Evolutionary conservation across 1,284 basidiomycete genomes (phyloP), one percentile per base, ranked within the genome.

Genomic region (Moesziomyces globuligerus): DNA sequence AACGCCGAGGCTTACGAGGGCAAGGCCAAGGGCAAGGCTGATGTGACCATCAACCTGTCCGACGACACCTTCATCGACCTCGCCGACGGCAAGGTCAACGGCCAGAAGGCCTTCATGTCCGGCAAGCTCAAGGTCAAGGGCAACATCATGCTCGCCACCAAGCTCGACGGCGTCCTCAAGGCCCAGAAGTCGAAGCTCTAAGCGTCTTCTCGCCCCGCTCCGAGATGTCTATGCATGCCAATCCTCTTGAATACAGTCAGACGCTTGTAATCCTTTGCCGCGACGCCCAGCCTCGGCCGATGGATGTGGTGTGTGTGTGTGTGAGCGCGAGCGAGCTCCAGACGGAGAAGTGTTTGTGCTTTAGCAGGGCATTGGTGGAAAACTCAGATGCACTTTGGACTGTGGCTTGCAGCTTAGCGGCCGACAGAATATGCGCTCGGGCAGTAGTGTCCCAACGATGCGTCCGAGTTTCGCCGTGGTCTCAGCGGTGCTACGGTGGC

Each of bases 91-190:
- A 81, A 82, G 71, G 59, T 82, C 70, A 82, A 82, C 69, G 80
- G 80, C 50, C 80, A 82, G 70, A 82, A 82, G 75, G 80, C 80
- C 37, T 82, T 82, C 76, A 81, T 82, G 80, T 72, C 70, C 45
- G 76, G 76, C 62, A 79, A 79, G 70, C 69, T 78, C 57, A 78
- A 79, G 76, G 76, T 78, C 48, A 78, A 81, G 74, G 79, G 78
- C 50, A 81, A 81, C 75, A 71, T 81, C 67, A 81, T 81, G 80
- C 68, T 71, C 52, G 73, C 75, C 39, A 78, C 76, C 54, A 78
- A 79, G 70, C 76, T 79, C 51, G 77, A 79, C 67, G 53, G 48
- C 41, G 77, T 79, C 15, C 76, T 79, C 64, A 78, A 78, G 74
- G 48, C 62, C 50, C 75, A 79, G 67, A 76, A 76, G 74, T 47